phyloP scores from a whole-genome alignment of 2,329 filamentous ascomycete species.

The Periconia digitata region DNA sequence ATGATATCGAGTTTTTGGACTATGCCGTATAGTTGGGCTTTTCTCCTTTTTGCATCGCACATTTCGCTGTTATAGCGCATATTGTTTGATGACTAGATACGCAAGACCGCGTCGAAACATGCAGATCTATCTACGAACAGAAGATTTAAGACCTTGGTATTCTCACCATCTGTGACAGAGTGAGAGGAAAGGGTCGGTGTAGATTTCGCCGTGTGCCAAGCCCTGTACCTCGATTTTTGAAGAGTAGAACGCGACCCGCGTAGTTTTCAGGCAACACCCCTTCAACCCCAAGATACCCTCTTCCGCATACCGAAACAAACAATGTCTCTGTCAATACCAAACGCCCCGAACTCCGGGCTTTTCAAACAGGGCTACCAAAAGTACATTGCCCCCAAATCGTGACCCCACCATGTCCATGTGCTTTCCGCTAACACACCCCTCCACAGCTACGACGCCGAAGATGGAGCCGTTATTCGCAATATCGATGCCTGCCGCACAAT shows the following conservation, averaged over 20 bases:
- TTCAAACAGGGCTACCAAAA: constrained; percentile 98
- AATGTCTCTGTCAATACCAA: constrained; percentile 97
- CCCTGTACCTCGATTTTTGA: constrained; percentile 16
- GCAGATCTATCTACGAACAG: no score
- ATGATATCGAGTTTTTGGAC: no score
- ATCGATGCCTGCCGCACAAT: constrained; percentile 98
- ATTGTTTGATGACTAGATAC: no score
- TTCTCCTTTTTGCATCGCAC: no score
- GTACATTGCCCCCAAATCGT: constrained; percentile 55
- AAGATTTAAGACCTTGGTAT: no score
- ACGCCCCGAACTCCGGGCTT: constrained; percentile 86
- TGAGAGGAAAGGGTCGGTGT: constrained; percentile 15
- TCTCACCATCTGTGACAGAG: no score
- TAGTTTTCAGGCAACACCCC: constrained; percentile 29
- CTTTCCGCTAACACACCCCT: constrained; percentile 37
- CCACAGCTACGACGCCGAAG: constrained; percentile 92
- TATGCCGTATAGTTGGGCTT: no score
- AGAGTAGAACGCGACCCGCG: constrained; percentile 33
- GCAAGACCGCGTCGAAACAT: no score
- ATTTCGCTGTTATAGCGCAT: no score
- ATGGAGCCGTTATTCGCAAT: constrained; percentile 97
- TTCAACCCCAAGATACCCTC: constrained; percentile 31
- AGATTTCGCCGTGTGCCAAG: constrained; percentile 21
- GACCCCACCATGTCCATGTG: constrained; percentile 18
- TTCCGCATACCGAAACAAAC: constrained; percentile 26